Conservation (phyloP, 139 green algal genomes). For the Deuterostichococcus epilithicus region DNA sequence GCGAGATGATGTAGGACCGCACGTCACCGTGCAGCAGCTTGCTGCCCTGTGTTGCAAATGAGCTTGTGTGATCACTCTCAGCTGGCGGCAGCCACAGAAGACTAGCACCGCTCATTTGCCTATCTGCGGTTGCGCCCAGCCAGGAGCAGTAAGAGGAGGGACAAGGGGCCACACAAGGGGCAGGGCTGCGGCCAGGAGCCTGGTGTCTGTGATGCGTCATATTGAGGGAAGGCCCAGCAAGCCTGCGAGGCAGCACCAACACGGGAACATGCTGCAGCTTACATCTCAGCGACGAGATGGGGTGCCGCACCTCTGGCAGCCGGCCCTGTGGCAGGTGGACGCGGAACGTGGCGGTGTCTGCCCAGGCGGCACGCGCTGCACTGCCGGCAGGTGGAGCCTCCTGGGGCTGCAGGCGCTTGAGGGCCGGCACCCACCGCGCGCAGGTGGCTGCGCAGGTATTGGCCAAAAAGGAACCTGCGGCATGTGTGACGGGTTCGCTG, state of each 20-base stretch:
- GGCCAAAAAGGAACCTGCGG: too few species aligned
- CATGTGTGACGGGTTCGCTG: too few species aligned
- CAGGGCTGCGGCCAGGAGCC: not conserved
- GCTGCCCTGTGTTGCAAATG: conserved; percentile 17
- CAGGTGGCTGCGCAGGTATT: too few species aligned
- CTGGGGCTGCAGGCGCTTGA: not conserved
- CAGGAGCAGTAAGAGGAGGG: not conserved
- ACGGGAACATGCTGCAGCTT: too few species aligned
- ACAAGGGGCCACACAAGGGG: not conserved
- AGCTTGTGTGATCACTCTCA: too few species aligned
- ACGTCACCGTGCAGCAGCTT: conserved; percentile 18
- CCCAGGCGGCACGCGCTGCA: not conserved
- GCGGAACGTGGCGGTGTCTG: not conserved
- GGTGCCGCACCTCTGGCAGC: not conserved
- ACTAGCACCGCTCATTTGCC: conserved; percentile 29
- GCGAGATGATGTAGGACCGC: conserved; percentile 25
- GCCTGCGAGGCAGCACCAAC: too few species aligned
- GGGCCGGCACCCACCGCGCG: too few species aligned
- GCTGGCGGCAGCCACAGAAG: too few species aligned
- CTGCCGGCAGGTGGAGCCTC: not conserved
- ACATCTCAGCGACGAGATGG: too few species aligned
- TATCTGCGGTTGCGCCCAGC: not conserved
- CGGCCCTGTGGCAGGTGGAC: not conserved
- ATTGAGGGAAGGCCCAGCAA: too few species aligned
- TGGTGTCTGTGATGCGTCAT: not conserved